Base-by-base conservation (phyloP, 2,329 filamentous ascomycete species). In the Chalara sp. region DNA sequence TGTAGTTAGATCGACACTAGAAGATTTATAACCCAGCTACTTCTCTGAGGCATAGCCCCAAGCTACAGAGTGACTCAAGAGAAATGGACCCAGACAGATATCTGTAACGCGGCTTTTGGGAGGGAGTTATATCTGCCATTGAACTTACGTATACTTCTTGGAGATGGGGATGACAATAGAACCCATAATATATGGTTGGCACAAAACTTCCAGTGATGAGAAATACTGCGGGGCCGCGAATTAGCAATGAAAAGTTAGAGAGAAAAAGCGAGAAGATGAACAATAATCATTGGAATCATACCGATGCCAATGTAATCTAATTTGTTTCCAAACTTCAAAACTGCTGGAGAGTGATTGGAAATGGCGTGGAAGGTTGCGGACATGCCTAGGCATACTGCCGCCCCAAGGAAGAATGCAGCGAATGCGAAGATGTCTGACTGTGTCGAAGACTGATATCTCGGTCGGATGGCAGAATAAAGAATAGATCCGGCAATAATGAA, bases 121-220 rank as follows among this genome's bases (percentile, higher is more conserved):
- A 21, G 21, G 21, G 21, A 21, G 21, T 21, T 21, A 21, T 21
- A 21, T 21, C 21, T 21, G 21, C 21, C 21, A 21, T 21, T 21
- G 21, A 3, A 21, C 21, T 21, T 21, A 21, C 83, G 67, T 97
- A 97, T 3, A 78, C 65, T 42, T 72, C 74, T 71, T 89, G 81
- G 61, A 92, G 66, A 6, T 67, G 62, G 3, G 82, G 80, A 56
- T 83, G 72, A 62, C 85, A 89, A 61, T 80, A 88, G 66, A 95
- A 89, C 4, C 86, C 90, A 67, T 95, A 96, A 68, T 89, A 93
- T 53, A 99, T 69, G 46, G 87, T 86, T 2, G 93, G 91, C 44
- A 97, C 81, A 64, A 92, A 96, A 65, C 86, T 92, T 6, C 93
- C 93, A 58, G 92, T 87, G 53, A 97, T 97, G 58, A 99, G 72